Evolutionary conservation across 2,329 filamentous ascomycete species (phyloP).

Genomic region (Ambrosiella cleistominuta): DNA sequence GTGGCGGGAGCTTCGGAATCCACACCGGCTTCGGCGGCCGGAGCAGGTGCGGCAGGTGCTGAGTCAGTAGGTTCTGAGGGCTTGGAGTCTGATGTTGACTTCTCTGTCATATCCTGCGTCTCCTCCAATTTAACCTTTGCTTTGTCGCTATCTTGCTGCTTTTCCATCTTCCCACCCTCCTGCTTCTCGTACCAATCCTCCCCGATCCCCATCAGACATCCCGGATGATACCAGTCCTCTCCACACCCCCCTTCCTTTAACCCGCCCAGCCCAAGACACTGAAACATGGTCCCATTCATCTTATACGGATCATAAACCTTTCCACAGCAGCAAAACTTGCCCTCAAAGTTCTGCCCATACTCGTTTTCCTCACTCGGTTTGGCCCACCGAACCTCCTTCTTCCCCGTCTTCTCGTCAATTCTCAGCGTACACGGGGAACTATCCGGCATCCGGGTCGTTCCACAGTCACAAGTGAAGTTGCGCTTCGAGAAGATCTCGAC

Average conservation of each 20-base stretch:
- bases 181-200: constrained; percentile 49
- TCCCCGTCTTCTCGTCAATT: constrained; percentile 52
- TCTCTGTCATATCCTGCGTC: background rate
- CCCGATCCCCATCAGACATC: constrained; percentile 69
- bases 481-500: constrained; percentile 94
- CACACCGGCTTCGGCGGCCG: constrained; percentile 8
- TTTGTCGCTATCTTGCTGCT: constrained; percentile 9
- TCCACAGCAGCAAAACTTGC: constrained; percentile 77
- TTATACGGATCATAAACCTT: constrained; percentile 75
- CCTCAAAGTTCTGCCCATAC: constrained; percentile 93
- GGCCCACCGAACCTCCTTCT: constrained; percentile 60
- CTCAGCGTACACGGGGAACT: constrained; percentile 61
- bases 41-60: background rate
- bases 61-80: background rate
- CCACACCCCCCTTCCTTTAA: constrained; percentile 74
- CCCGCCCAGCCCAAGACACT: constrained; percentile 73
- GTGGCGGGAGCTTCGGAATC: background rate
- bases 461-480: constrained; percentile 92
- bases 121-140: background rate
- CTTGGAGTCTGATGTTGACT: background rate
- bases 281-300: constrained; percentile 96
- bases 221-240: constrained; percentile 95
- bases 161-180: constrained; percentile 19
- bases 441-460: constrained; percentile 59
- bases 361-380: constrained; percentile 54